Conservation (phyloP, 768 basidiomycete species). For the Cystofilobasidium ferigula region DNA sequence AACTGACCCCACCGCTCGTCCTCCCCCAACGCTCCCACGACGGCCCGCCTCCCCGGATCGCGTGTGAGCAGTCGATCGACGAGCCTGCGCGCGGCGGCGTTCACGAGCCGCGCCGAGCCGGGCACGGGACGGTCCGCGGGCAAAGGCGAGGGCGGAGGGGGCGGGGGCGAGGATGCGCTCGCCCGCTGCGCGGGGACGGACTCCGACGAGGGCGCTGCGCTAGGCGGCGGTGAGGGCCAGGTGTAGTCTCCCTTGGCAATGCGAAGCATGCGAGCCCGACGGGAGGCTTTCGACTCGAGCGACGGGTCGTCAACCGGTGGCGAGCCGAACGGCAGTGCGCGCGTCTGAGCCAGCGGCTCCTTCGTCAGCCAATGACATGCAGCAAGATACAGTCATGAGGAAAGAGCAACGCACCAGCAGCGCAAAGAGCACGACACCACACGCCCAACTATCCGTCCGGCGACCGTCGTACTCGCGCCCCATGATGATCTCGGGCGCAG, state of each 20-base stretch:
- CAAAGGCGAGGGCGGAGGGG: background rate
- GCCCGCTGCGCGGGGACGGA: background rate
- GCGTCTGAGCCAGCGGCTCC: constrained; percentile 36
- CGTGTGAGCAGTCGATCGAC: background rate
- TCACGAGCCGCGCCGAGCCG: background rate
- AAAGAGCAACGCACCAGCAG: constrained; percentile 41
- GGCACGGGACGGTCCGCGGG: background rate
- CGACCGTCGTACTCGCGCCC: constrained; percentile 64
- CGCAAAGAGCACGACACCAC: constrained; percentile 75
- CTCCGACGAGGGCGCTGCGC: background rate
- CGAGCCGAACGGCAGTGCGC: constrained; percentile 59
- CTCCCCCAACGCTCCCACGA: background rate
- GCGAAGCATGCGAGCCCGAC: constrained; percentile 49
- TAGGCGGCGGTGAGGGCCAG: constrained; percentile 47
- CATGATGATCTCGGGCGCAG: constrained; percentile 64
- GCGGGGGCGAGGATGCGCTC: too few species aligned
- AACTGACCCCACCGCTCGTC: background rate
- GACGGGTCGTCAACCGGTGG: constrained; percentile 22
- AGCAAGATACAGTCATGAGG: background rate
- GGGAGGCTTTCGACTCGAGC: constrained; percentile 19
- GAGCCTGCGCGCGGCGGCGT: background rate
- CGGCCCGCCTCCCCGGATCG: background rate
- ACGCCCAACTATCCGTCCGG: constrained; percentile 79
- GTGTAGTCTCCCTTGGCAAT: constrained; percentile 70
- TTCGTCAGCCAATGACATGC: background rate